phyloP scores from a whole-genome alignment of 768 basidiomycete genomes.

The Lepiota brunneoincarnata region DNA sequence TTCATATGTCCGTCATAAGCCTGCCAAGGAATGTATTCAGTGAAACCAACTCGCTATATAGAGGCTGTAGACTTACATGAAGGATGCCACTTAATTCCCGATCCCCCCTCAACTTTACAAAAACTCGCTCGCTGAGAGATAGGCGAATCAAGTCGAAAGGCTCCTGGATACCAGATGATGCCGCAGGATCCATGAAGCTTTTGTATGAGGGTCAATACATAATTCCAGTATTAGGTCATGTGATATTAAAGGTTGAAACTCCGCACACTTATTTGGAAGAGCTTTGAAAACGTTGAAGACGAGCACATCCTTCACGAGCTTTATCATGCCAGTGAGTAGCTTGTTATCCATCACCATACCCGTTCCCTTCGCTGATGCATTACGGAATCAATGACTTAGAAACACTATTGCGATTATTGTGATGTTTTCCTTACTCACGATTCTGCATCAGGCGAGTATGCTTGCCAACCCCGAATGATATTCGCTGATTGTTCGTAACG shows the following conservation, averaged over 20 bases:
- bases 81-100: conserved; percentile 88
- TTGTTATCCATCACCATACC: neutral
- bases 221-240: conserved; percentile 10
- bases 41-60: conserved; percentile 10
- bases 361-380: neutral
- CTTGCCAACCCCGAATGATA: neutral
- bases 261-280: conserved; percentile 14
- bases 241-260: conserved; percentile 23
- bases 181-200: conserved; percentile 60
- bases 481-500: conserved; percentile 13
- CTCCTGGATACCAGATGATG: conserved; percentile 76
- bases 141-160: conserved; percentile 97
- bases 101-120: conserved; percentile 95
- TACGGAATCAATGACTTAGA: conserved; percentile 39
- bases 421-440: conserved; percentile 95
- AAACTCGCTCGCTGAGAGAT: conserved; percentile 95
- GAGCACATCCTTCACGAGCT: conserved; percentile 7
- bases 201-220: neutral
- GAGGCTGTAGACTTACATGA: conserved; percentile 59
- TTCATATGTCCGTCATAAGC: conserved; percentile 99
- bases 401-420: conserved; percentile 94
- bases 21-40: conserved; percentile 37
- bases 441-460: conserved; percentile 75
- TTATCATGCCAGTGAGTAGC: conserved; percentile 63
- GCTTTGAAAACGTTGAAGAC: neutral